Base-by-base conservation (phyloP, 1,284 basidiomycete species). In the Sanghuangporus weigelae region DNA sequence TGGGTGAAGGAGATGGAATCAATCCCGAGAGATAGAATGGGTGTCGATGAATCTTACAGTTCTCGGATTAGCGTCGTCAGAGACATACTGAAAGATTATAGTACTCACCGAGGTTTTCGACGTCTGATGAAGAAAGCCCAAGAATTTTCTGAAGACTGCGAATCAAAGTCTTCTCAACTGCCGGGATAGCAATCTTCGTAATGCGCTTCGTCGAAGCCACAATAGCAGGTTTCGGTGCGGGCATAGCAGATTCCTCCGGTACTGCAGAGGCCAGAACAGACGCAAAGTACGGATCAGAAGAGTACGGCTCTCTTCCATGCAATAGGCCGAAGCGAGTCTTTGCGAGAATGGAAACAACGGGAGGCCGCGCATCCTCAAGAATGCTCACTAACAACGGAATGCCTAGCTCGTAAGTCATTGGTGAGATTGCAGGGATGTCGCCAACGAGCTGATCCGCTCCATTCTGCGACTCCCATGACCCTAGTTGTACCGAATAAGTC, bases 401-500 rank as follows among this genome's bases (percentile, higher is more conserved):
- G 7, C 72, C 73, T 35, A 72, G 71, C 3, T 63, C 62, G 57
- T 72, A 67, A 10, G 64, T 63, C 62, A 71, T 70, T 46, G 71
- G 63, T 38, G 53, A 7, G 10, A 57, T 39, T 35, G 42, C 49
- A 35, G 39, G 21, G 19, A 35, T n/a, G 11, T 54, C 42, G 58
- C 19, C 23, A n/a, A 60, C 23, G 11, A 61, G 19, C 14, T 40
- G 21, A 10, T 58, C 49, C 65, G 66, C 44, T 65, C 53, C 53
- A 68, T 67, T 26, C 69, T 54, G 51, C 68, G 71, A 72, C 53
- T 74, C 71, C 73, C 71, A 73, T 5, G 71, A 67, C 26, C 73
- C 73, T 2, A 75, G 67, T 60, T 75, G 73, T 5, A 75, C 59
- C 2, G 73, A 74, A 3, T 69, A 65, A 23, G 69, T 70, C 12